Percentiles rank a stretch among this genome's conserved stretches.
phyloP scores from a whole-genome alignment of 1,284 basidiomycete genomes.

The Mycena citricolor region DNA sequence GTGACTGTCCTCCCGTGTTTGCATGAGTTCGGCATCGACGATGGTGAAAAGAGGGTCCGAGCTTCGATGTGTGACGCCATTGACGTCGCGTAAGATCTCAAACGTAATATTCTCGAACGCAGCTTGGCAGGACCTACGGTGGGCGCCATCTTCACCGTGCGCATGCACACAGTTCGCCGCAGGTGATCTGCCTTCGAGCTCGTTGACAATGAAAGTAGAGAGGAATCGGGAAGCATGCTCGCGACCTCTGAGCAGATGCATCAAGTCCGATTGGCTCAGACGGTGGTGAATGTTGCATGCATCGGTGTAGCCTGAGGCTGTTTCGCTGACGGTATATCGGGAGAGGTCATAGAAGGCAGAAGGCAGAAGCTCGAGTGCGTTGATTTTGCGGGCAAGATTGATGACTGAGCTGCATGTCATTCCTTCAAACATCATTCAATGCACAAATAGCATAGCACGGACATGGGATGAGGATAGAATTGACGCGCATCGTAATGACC shows the following conservation, averaged over 20 bases:
- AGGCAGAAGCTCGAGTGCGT: slow-evolving; percentile 57
- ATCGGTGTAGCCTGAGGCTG: slow-evolving; percentile 38
- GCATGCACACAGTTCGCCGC: slow-evolving; percentile 50
- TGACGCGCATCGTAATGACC: slow-evolving; percentile 58
- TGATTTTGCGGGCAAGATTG: slow-evolving; percentile 63
- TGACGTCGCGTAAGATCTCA: slow-evolving; percentile 67
- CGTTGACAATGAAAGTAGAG: slow-evolving; percentile 70
- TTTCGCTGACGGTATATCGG: slow-evolving; percentile 48
- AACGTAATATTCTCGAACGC: slow-evolving; percentile 72
- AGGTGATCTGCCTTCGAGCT: slow-evolving; percentile 60
- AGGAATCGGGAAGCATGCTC: slow-evolving; percentile 70
- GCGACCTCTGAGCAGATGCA: slow-evolving; percentile 60
- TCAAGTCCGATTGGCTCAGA: slow-evolving; percentile 55
- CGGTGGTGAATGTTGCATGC: slow-evolving; percentile 35
- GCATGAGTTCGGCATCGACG: slow-evolving; percentile 62
- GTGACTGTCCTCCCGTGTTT: slow-evolving; percentile 47
- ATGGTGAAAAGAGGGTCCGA: slow-evolving; percentile 71
- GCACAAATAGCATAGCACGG: slow-evolving; percentile 25
- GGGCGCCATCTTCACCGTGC: slow-evolving; percentile 42
- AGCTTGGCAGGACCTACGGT: slow-evolving; percentile 57
- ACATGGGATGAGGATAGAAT: slow-evolving; percentile 66
- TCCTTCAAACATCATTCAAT: slow-evolving; percentile 5
- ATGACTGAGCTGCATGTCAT: slow-evolving; percentile 45
- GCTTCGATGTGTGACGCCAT: slow-evolving; percentile 64
- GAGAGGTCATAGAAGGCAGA: slow-evolving; percentile 77